Evolutionary conservation across 2,329 filamentous ascomycete genomes (phyloP).

Genomic region (Paecilomyces niveus): DNA sequence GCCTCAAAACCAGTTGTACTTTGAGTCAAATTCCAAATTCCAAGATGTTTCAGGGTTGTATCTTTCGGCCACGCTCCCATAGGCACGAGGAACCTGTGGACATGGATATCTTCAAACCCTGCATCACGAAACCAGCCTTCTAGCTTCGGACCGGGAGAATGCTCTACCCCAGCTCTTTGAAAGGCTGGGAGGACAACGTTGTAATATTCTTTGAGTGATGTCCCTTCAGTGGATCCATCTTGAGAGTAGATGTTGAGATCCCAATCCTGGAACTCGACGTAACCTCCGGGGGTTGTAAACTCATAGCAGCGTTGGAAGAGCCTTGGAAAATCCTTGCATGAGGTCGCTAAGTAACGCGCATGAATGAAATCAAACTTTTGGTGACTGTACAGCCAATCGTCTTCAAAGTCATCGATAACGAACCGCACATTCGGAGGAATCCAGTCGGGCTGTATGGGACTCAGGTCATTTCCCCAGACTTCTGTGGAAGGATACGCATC

Average conservation of each 20-base stretch:
- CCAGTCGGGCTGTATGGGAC: slow-evolving; percentile 18
- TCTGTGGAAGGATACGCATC: slow-evolving; percentile 18
- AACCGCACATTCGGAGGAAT: slow-evolving; percentile 51
- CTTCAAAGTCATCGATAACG: slow-evolving; percentile 52
- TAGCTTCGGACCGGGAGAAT: slow-evolving; percentile 2
- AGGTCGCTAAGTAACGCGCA: slow-evolving; percentile 49
- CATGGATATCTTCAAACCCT: slow-evolving; percentile 14
- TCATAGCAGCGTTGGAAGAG: slow-evolving; percentile 42
- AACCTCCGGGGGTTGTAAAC: slow-evolving; percentile 36
- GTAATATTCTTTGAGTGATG: not conserved
- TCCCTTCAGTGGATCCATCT: slow-evolving; percentile 8
- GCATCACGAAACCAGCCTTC: slow-evolving; percentile 11
- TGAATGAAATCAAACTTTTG: slow-evolving; percentile 53
- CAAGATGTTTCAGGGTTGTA: slow-evolving; percentile 11
- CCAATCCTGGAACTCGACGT: slow-evolving; percentile 30
- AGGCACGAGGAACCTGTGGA: slow-evolving; percentile 10
- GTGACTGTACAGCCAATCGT: slow-evolving; percentile 47
- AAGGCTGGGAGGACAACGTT: not conserved
- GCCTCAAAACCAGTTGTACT: slow-evolving; percentile 17
- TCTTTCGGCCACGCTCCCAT: slow-evolving; percentile 14
- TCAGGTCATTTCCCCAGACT: slow-evolving; percentile 20
- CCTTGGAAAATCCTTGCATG: slow-evolving; percentile 49
- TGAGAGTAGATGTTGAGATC: slow-evolving; percentile 19
- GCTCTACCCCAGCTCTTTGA: not conserved
- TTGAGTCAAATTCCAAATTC: slow-evolving; percentile 17